Evolutionary conservation across 2,329 filamentous ascomycete genomes (phyloP), one percentile per base, ranked within the genome.

Genomic region (Dactylella cylindrospora): DNA sequence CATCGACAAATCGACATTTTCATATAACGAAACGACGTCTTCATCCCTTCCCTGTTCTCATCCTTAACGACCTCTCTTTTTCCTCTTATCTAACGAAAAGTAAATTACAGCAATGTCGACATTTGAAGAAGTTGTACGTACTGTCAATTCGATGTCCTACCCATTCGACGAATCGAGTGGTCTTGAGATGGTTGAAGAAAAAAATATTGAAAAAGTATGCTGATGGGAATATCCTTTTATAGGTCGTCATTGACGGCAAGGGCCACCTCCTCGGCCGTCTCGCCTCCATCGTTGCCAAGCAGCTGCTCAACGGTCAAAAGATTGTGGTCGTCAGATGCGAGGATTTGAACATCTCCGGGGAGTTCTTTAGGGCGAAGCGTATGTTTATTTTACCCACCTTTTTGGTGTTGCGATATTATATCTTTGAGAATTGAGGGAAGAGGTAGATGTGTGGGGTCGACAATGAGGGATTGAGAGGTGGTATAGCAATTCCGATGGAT

Each of bases 291-390:
- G 90, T 97, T 75, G 91, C 91, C 77, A 97, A 97, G 87, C 91
- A 97, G 83, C 85, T 97, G 75, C 88, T 97, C 73, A 94, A 85
- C 79, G 91, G 91, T 77, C 91, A 97, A 83, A 97, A 97, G 87
- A 94, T 98, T 76, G 91, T 97, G 74, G 82, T 98, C 72, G 93
- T 98, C 77, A 89, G 93, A 83, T 94, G 88, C 80, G 93, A 98
- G 82, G 90, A 89, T 73, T 85, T 98, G 78, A 98, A 98, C 86
- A 98, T 98, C 84, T 98, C 93, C 72, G 93, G 93, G 81, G 93
- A 97, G 83, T 98, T 98, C 88, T 98, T 98, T 88, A 90, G 93
- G 78, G 85, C 91, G 72, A 98, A 98, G 87, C 87, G 93, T 98
- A 95, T 79, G 91, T 95, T 74, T 68, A 68, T 70, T 69, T 66